These are phyloP conservation scores for Wallacemonas collosoma DNA, from an alignment of 208 protist species.

Conservation along the genomic window DNA sequence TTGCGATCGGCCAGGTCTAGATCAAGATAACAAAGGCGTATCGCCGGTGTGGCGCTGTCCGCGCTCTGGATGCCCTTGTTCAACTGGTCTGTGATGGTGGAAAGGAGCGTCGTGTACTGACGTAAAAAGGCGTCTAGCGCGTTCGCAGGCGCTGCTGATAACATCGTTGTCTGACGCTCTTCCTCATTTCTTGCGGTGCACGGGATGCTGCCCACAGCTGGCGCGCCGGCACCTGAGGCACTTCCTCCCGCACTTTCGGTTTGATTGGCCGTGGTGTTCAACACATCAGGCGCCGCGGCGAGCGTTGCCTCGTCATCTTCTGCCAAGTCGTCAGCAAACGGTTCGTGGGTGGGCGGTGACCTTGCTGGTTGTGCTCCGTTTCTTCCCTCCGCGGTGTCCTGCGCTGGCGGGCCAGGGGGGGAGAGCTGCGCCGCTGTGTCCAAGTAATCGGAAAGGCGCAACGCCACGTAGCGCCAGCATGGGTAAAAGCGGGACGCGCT, in stretches of 20 bases:
- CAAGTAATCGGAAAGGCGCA: slow-evolving; percentile 44
- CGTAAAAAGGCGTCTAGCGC: slow-evolving; percentile 32
- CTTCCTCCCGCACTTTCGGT: too few relatives aligned
- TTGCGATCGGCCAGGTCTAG: slow-evolving; percentile 50
- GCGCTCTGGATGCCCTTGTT: slow-evolving; percentile 44
- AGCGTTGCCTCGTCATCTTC: not conserved
- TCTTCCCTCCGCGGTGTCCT: not conserved
- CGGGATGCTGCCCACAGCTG: too few relatives aligned
- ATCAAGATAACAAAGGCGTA: slow-evolving; percentile 60
- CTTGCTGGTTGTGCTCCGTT: not conserved
- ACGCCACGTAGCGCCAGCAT: slow-evolving; percentile 86
- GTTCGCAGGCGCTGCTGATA: not conserved
- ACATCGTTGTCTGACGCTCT: not conserved
- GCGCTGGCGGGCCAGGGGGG: not conserved
- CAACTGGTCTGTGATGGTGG: slow-evolving; percentile 69
- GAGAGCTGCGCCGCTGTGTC: not conserved
- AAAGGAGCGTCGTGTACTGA: slow-evolving; percentile 57
- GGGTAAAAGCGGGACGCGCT: slow-evolving; percentile 36
- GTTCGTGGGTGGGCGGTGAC: not conserved
- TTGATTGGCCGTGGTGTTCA: too few relatives aligned
- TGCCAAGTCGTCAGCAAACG: not conserved
- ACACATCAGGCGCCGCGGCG: not conserved
- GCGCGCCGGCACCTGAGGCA: too few relatives aligned
- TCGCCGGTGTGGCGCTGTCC: slow-evolving; percentile 21
- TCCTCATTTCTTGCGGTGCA: too few relatives aligned